Evolutionary conservation across 805 yeast genomes (phyloP).

Genomic region (Saturnispora diversa): DNA sequence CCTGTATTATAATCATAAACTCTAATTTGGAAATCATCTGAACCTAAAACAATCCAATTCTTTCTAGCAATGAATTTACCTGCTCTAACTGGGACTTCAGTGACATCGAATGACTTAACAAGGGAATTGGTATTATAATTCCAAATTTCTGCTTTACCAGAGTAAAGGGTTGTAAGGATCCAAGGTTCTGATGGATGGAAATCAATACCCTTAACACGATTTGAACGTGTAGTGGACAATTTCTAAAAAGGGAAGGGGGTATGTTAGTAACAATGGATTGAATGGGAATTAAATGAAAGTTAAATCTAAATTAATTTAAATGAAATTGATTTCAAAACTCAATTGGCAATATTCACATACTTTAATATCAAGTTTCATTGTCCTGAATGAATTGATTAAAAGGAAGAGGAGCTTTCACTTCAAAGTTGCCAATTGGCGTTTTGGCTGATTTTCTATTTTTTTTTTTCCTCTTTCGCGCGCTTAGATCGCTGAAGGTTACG

Average conservation of each 20-base stretch:
- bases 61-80: slow-evolving; percentile 93
- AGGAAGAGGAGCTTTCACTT: neutral
- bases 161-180: slow-evolving; percentile 84
- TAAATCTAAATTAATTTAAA: no score
- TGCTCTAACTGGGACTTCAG: slow-evolving; percentile 94
- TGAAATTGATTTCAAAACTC: no score
- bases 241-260: slow-evolving; percentile 35
- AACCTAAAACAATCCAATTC: slow-evolving; percentile 94
- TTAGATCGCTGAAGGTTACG: no score
- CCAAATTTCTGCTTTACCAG: slow-evolving; percentile 90
- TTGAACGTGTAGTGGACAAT: slow-evolving; percentile 84
- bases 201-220: slow-evolving; percentile 95
- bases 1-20: slow-evolving; percentile 94
- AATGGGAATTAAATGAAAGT: no score
- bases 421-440: neutral
- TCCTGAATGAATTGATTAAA: neutral
- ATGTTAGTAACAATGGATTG: no score
- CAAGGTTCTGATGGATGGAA: slow-evolving; percentile 98
- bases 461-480: no score
- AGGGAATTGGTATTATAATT: slow-evolving; percentile 78
- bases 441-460: no score
- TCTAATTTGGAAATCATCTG: slow-evolving; percentile 91
- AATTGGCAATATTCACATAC: slow-evolving; percentile 26
- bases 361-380: slow-evolving; percentile 44
- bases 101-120: slow-evolving; percentile 85